These are phyloP conservation scores for Melaleuca quinquenervia DNA, from an alignment of 345 rosid genomes.

Conservation along the genomic window DNA sequence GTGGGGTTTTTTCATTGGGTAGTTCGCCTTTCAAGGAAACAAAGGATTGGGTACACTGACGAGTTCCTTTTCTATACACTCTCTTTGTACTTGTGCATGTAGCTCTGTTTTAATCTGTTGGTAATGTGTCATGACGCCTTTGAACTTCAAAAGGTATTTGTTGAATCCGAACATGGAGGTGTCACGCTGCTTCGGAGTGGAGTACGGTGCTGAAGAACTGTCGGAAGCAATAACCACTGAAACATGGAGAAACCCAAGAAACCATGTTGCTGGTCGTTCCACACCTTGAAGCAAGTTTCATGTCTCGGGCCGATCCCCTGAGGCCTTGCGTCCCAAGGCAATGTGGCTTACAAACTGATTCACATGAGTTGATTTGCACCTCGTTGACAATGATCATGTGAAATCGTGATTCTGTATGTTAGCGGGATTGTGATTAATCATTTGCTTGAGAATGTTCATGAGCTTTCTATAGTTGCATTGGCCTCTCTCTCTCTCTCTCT, in stretches of 20 bases:
- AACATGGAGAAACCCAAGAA: constrained; percentile 12
- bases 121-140: background rate
- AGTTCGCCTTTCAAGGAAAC: background rate
- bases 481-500: background rate
- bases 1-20: background rate
- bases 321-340: background rate
- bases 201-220: constrained; percentile 57
- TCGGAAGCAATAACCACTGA: constrained; percentile 49
- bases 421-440: background rate
- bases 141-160: constrained; percentile 44
- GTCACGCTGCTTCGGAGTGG: constrained; percentile 61
- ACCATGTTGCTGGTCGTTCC: background rate
- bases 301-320: background rate
- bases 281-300: background rate
- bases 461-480: background rate
- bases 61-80: background rate
- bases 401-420: background rate
- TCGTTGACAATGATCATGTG: background rate
- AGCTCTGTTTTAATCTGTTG: background rate
- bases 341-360: background rate
- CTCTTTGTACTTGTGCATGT: background rate
- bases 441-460: background rate
- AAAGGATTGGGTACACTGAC: background rate
- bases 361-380: background rate
- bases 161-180: constrained; percentile 82